Evolutionary conservation across 495 filamentous ascomycete genomes (phyloP).

Genomic region (Aspergillus asperescens): DNA sequence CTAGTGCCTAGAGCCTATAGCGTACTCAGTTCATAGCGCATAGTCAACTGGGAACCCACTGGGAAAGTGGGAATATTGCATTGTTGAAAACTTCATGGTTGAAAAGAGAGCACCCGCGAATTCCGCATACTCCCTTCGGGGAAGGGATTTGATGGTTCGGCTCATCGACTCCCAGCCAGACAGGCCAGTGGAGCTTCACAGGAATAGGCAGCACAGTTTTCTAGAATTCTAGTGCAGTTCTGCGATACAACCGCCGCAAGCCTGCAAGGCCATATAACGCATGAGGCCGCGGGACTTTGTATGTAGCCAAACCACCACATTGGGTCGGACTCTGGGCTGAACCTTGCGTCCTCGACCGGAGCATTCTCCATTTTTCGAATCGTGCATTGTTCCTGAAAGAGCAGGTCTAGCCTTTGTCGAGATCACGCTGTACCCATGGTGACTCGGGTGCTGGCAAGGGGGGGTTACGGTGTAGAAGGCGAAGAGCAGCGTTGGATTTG

Average conservation of each 20-base stretch:
- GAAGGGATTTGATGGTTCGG: neutral
- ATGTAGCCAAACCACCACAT: neutral
- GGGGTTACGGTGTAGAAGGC: neutral
- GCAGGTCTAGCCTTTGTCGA: neutral
- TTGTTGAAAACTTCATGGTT: neutral
- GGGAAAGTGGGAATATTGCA: neutral
- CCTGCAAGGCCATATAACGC: neutral
- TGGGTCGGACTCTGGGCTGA: neutral
- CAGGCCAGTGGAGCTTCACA: neutral
- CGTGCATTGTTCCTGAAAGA: neutral
- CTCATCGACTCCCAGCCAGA: neutral
- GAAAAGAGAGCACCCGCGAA: neutral
- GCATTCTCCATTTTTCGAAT: neutral
- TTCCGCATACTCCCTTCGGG: neutral
- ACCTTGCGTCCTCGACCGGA: neutral
- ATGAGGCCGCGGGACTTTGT: neutral
- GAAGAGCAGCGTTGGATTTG: neutral
- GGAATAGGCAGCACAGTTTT: constrained; percentile 4
- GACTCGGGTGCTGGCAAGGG: too few species aligned
- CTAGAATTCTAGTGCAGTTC: neutral
- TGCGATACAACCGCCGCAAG: neutral
- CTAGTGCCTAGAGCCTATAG: neutral
- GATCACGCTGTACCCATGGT: neutral
- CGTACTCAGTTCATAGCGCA: neutral
- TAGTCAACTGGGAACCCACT: neutral